Evolutionary conservation across 2,329 filamentous ascomycete genomes (phyloP), one percentile per base, ranked within the genome.

Genomic region (Aspergillus felis): DNA sequence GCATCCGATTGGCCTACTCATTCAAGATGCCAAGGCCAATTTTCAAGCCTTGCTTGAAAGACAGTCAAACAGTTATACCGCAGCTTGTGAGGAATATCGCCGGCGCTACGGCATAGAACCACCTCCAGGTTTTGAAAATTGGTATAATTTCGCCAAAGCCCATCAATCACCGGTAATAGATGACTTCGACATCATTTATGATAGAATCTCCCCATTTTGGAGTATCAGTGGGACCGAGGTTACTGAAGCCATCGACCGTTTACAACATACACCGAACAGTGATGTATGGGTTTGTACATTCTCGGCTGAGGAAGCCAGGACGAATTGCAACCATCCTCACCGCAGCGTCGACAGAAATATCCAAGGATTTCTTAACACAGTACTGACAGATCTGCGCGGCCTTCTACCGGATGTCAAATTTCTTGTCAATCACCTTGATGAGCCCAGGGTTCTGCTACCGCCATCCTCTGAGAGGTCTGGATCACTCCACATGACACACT

Each of bases 361-460:
- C 20, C 51, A 57, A 25, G 8, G 12, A 20, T 50, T 24, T 22
- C 55, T 61, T 9, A 28, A 61, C 7, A 48, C 14, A 1, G 25
- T 59, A 12, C 20, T 61, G 4, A 4, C 20, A 9, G 46, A 44
- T 27, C 10, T 59, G 20, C 50, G 17, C n/a, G 51, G 29, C 2
- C 32, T 38, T 25, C 44, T 61, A 1, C 59, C 59, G 6, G 46
- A 58, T 38, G 9, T 57, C 27, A 55, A 12, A 20, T 61, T 61
- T 20, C 54, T 59, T 8, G 49, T 61, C 42, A 61, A 61, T 51
- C 59, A 61, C 20, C 56, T 61, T 9, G 59, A 61, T 46, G 59
- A 61, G 28, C 59, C 59, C 2, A 57, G 54, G 3, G 56, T 60
- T n/a, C 35, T 60, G 12, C 14, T 57, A 10, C 51, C 51, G 0